Evolutionary conservation across 2,329 filamentous ascomycete species (phyloP).

Genomic region (Biscogniauxia sp.): DNA sequence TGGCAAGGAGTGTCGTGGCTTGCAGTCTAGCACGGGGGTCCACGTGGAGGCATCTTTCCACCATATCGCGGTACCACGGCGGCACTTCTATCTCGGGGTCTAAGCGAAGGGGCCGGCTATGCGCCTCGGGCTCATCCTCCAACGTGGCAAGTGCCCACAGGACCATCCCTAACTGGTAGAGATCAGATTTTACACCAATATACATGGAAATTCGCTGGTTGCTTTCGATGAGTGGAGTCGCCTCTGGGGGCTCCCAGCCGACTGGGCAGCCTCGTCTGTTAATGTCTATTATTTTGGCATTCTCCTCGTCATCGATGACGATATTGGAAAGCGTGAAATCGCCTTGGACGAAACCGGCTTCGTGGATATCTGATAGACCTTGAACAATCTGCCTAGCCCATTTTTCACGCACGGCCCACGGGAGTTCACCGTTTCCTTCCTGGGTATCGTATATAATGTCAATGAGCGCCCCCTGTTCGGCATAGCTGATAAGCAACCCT

Average conservation of each 20-base stretch:
- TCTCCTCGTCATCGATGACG: conserved; percentile 78
- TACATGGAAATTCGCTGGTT: conserved; percentile 94
- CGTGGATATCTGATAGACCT: conserved; percentile 88
- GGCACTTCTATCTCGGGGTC: conserved; percentile 64
- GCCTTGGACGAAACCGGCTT: conserved; percentile 93
- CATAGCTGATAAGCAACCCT: conserved; percentile 85
- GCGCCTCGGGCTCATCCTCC: conserved; percentile 84
- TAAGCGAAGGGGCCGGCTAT: conserved; percentile 66
- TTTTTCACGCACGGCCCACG: conserved; percentile 72
- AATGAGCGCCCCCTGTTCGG: conserved; percentile 81
- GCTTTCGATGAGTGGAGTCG: conserved; percentile 78
- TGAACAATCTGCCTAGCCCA: conserved; percentile 92
- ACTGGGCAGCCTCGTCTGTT: conserved; percentile 96
- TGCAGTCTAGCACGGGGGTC: conserved; percentile 70
- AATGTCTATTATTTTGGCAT: conserved; percentile 98
- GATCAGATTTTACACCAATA: conserved; percentile 95
- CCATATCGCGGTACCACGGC: conserved; percentile 72
- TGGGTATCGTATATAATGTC: conserved; percentile 84
- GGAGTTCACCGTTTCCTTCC: conserved; percentile 50
- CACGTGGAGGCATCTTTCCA: conserved; percentile 73
- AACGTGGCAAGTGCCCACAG: conserved; percentile 87
- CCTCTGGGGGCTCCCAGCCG: conserved; percentile 95
- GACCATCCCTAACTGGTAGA: conserved; percentile 96
- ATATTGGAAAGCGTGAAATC: conserved; percentile 98
- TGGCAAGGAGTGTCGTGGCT: conserved; percentile 66